Evolutionary conservation across 148 eudicot genomes (phyloP).

Genomic region (Chenopodium quinoa): DNA sequence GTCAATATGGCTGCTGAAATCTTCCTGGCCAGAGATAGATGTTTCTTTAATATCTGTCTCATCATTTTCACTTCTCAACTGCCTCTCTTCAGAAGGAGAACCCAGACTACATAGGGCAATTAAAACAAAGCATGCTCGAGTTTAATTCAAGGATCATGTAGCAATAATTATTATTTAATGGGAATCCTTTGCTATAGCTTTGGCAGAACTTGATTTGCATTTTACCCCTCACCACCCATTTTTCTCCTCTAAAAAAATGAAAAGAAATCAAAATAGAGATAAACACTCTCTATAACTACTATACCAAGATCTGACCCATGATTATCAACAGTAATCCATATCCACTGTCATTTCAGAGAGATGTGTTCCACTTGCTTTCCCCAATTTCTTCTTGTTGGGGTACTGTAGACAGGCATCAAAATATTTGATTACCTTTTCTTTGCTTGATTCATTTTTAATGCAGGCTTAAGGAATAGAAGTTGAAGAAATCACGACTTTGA

Average conservation of each 20-base stretch:
- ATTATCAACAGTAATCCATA: too few species aligned
- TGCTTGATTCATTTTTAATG: background rate
- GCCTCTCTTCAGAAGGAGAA: slow-evolving; percentile 71
- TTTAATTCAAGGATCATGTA: background rate
- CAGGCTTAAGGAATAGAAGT: background rate
- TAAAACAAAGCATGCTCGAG: background rate
- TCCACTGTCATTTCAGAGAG: background rate
- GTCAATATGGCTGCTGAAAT: slow-evolving; percentile 62
- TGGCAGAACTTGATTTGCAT: too few species aligned
- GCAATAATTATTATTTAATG: background rate
- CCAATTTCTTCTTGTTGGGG: background rate
- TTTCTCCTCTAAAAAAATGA: too few species aligned
- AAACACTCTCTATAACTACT: too few species aligned
- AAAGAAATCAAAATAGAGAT: too few species aligned
- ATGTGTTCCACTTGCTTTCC: background rate
- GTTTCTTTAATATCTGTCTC: slow-evolving; percentile 75
- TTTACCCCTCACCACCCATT: too few species aligned
- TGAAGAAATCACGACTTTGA: background rate
- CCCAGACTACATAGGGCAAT: slow-evolving; percentile 55
- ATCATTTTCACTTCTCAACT: slow-evolving; percentile 65
- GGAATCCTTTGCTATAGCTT: background rate
- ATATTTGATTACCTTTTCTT: background rate
- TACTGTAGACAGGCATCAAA: background rate
- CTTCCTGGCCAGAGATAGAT: slow-evolving; percentile 77
- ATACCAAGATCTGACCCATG: too few species aligned